These are phyloP conservation scores for Galerina sulciceps DNA, from an alignment of 768 basidiomycete species.

Conservation along the genomic window DNA sequence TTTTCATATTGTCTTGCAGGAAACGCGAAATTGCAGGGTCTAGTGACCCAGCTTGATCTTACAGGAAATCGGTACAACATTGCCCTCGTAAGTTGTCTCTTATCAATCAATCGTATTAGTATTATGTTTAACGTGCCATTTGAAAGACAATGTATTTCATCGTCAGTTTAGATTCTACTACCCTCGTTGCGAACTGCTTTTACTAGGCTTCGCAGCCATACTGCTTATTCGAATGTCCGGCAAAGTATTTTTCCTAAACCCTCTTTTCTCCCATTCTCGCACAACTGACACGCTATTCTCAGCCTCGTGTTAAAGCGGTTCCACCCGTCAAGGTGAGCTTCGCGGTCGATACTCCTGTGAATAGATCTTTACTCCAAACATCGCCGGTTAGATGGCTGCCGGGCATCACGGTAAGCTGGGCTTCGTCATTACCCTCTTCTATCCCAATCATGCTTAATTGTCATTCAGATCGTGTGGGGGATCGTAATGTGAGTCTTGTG, in stretches of 20 bases:
- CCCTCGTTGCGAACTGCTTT: not conserved
- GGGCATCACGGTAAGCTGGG: slow-evolving; percentile 59
- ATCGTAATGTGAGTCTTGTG: slow-evolving; percentile 52
- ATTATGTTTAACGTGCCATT: not conserved
- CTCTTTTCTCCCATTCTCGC: not conserved
- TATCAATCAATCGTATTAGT: too few species aligned
- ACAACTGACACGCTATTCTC: not conserved
- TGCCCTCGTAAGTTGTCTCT: slow-evolving; percentile 58
- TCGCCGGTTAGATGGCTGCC: slow-evolving; percentile 78
- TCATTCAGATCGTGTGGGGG: slow-evolving; percentile 62
- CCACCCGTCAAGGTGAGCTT: slow-evolving; percentile 59
- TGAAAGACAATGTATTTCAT: slow-evolving; percentile 74
- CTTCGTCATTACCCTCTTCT: too few species aligned
- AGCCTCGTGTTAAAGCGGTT: slow-evolving; percentile 64
- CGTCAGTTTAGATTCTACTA: slow-evolving; percentile 38
- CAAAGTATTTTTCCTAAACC: slow-evolving; percentile 51
- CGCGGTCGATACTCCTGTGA: not conserved
- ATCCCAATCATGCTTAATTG: not conserved
- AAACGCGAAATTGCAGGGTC: slow-evolving; percentile 70
- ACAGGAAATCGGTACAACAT: slow-evolving; percentile 67
- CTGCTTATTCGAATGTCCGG: slow-evolving; percentile 70
- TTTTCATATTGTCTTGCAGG: slow-evolving; percentile 36
- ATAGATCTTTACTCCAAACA: not conserved
- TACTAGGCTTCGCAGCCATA: slow-evolving; percentile 43
- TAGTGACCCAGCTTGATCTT: slow-evolving; percentile 57